Evolutionary conservation across 2,329 filamentous ascomycete genomes (phyloP), one percentile per base, ranked within the genome.

Genomic region (Aspergillus clavatus): DNA sequence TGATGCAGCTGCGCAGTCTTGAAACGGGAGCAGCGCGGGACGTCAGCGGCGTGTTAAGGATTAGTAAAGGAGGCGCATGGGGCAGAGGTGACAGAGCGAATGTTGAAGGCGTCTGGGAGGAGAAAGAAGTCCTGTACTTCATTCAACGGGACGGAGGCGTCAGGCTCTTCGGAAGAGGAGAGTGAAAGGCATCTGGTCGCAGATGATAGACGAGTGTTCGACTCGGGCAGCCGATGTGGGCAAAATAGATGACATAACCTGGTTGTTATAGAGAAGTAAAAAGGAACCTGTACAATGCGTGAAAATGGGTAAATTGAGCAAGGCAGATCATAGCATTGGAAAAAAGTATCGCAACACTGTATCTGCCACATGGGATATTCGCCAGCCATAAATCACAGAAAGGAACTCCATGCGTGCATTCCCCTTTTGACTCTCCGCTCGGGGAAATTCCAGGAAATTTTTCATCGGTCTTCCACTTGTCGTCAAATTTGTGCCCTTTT

Each of bases 21-120:
- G 89, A 95, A 60, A 95, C 89, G 0, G 91, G 91, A 0, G 83
- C 83, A n/a, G 90, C 91, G 51, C 84, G 79, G 62, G 91, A 96
- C 68, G 87, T 97, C 24, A 95, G 87, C 68, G 91, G 91, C 2
- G 89, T 95, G 35, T 60, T 96, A 51, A 79, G 89, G 54, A 75
- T 93, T 40, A 90, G 86, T 14, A 74, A 76, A 36, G 83, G 83
- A 3, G 72, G 71, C 12, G 67, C 60, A 29, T 63, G 58, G 54
- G 71, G 62, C 33, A 60, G 56, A 12, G 55, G 49, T 14, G 61
- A 67, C 12, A 62, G 62, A 23, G 58, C 50, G 6, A 46, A 53
- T 19, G 58, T 51, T 36, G 52, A 57, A 4, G 56, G 56, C 12
- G 57, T 49, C 21, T 51, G 68, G 52, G 67, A 70, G 40, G 78